Evolutionary conservation across 2,329 filamentous ascomycete genomes (phyloP).

Genomic region (Xylariaceae sp.): DNA sequence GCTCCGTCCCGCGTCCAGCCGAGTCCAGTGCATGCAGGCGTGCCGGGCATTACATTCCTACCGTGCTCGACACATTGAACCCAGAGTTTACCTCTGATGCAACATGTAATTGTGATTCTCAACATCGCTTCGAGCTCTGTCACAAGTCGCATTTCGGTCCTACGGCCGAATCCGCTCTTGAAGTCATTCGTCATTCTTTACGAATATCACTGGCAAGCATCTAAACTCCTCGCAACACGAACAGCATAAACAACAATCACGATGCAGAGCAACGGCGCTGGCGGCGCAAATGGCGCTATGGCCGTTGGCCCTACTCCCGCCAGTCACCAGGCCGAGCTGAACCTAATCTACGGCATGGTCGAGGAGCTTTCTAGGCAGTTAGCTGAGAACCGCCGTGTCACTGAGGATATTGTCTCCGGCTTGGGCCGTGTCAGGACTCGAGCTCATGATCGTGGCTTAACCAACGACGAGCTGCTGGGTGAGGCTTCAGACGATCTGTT

Average conservation of each 20-base stretch:
- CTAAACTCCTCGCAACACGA: slow-evolving; percentile 5
- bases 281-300: slow-evolving; percentile 37
- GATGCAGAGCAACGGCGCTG: slow-evolving; percentile 31
- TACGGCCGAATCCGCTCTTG: too few relatives aligned
- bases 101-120: too few relatives aligned
- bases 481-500: slow-evolving; percentile 54
- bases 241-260: slow-evolving; percentile 13
- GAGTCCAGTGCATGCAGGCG: too few relatives aligned
- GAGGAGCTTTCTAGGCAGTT: slow-evolving; percentile 62
- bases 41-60: too few relatives aligned
- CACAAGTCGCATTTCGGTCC: too few relatives aligned
- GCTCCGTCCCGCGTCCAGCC: too few relatives aligned
- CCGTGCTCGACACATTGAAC: too few relatives aligned
- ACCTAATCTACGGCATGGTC: slow-evolving; percentile 65
- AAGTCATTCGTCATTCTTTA: neutral
- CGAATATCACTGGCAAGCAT: neutral
- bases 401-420: slow-evolving; percentile 61
- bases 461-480: slow-evolving; percentile 56
- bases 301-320: slow-evolving; percentile 58
- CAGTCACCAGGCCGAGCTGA: slow-evolving; percentile 64
- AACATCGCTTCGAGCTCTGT: too few relatives aligned
- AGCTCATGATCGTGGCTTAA: slow-evolving; percentile 48
- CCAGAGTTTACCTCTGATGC: too few relatives aligned
- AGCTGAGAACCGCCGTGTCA: slow-evolving; percentile 56
- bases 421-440: slow-evolving; percentile 58